phyloP scores from a whole-genome alignment of 108 stramenopile species.

The Tribonema minus region DNA sequence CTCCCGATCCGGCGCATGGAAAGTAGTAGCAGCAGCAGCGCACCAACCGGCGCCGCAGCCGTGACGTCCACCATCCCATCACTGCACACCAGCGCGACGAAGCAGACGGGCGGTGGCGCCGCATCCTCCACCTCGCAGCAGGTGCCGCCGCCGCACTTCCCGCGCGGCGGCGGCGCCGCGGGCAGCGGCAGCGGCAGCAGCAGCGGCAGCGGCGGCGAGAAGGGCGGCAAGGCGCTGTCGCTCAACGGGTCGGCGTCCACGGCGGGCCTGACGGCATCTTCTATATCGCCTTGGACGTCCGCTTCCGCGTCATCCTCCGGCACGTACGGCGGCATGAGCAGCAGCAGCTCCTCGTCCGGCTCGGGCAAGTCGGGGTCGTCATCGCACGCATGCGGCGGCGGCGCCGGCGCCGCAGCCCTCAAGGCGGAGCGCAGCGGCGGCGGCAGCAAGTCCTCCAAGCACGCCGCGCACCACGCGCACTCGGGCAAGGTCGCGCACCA shows the following conservation, averaged over 20 bases:
- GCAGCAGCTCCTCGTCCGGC: background rate
- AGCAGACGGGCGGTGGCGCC: too few species aligned
- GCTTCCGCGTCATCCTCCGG: too few species aligned
- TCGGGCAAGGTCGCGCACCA: too few species aligned
- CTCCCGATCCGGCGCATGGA: background rate
- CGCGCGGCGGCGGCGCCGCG: background rate
- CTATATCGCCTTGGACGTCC: too few species aligned
- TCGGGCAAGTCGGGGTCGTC: background rate
- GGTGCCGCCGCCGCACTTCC: background rate
- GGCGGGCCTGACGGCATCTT: too few species aligned
- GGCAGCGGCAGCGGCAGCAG: background rate
- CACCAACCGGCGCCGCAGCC: background rate
- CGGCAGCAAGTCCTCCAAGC: too few species aligned
- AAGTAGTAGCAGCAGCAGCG: background rate
- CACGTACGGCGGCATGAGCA: too few species aligned
- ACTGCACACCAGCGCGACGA: background rate
- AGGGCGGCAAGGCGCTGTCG: background rate
- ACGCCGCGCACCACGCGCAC: too few species aligned
- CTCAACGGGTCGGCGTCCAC: too few species aligned
- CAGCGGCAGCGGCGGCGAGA: background rate
- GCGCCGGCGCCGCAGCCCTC: constrained; percentile 3
- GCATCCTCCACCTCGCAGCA: background rate
- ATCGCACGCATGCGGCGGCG: background rate
- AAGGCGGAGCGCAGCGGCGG: too few species aligned
- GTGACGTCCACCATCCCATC: background rate